Base-by-base conservation (phyloP, 495 filamentous ascomycete genomes). In the Penicillium cinerascens region DNA sequence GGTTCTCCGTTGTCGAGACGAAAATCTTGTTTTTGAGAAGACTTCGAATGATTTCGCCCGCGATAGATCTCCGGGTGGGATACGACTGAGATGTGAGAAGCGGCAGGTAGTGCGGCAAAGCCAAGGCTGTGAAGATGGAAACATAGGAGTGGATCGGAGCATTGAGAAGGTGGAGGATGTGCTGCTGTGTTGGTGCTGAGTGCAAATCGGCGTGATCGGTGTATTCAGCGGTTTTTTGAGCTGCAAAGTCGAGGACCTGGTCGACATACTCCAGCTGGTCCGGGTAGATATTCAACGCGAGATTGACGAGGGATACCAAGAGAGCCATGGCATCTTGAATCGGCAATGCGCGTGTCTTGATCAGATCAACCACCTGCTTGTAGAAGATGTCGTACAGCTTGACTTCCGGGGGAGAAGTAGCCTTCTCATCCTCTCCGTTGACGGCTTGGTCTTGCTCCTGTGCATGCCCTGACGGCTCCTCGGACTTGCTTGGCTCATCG, bases 371-470 rank as follows among this genome's bases (percentile, higher is more conserved):
- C 46, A 97, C 95, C 64, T 98, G 93, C 42, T 95, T 88, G 64
- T 96, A 95, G 73, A 98, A 98, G 40, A 97, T 91, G 70, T 96
- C 91, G 70, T 97, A 98, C 9, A 98, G 81, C 68, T 87, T 92
- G 45, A 96, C 82, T 67, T 91, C 85, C 41, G 87, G 81, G 2
- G 92, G 89, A 59, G 93, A 87, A 17, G 80, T 85, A 55, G 84
- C 71, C 22, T 82, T 82, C 58, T 65, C 44, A 44, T 65, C 59
- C 18, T 60, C 55, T 4, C 51, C 56, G 37, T 56, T 61, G 11
- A 59, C 44, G 17, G 47, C 38, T 52, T 63, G 44, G 36, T 59
- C 46, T 48, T 56, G 43, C 39, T 61, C 49, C 44, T 60, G 42
- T 13, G 44, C 4, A 1, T 52, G 26, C 41, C 65, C 61, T 3